Base-by-base conservation (phyloP, 805 yeast species). In the Ascoidea tarda region DNA sequence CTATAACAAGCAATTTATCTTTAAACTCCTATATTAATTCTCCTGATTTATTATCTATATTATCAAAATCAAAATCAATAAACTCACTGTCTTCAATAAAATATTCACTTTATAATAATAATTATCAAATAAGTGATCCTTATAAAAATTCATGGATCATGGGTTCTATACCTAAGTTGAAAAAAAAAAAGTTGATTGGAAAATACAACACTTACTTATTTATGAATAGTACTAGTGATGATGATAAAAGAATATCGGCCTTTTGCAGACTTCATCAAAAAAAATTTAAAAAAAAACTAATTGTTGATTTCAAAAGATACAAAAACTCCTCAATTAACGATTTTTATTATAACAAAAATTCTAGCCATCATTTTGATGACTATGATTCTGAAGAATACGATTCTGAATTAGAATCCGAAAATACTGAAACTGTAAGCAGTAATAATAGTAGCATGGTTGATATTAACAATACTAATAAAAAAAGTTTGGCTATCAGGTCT, bases 201-300 rank as follows among this genome's bases (percentile, higher is more conserved):
- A 33, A 60, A 63, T 50, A 66, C 68, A 32, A 58, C 66, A 50
- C 62, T 62, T 46, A 57, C 65, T 6, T 68, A 64, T 54, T 59
- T 62, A 33, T 66, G 49, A 21, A 45, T 48, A 50, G 16, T 28
- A 38, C 49, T 16, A 44, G 44, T 16, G 46, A 49, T 1, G 50
- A 52, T 6, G 60, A 69, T 2, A 58, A 55, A n/a, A 66, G 66
- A 12, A 68, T 70, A 1, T 51, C 70, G 33, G 72, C 70, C 1
- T 61, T 73, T 47, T 67, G 70, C 57, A 63, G 78, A 51, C 77
- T 75, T 1, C 65, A 63, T 52, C 78, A 68, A 53, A 61, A 58
- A 53, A 67, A 64, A 46, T 55, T 68, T 6, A 66, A 64, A 54
- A 75, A 72, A 54, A 66, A 67, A 51, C 51, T 76, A 3, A 58